Base-by-base conservation (phyloP, 345 rosid genomes). In the Linum usitatissimum region DNA sequence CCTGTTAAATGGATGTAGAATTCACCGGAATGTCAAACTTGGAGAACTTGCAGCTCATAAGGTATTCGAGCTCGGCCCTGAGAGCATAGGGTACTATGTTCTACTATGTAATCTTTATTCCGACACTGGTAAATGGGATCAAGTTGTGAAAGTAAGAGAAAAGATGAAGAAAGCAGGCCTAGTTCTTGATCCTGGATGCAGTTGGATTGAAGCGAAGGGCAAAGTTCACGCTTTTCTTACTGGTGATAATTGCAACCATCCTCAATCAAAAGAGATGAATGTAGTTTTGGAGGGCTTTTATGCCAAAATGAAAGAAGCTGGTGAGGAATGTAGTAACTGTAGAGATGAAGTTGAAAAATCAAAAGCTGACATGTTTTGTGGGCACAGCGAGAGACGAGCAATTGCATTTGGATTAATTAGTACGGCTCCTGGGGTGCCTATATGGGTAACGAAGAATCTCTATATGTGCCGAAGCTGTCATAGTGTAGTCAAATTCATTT, bases 151-250 rank as follows among this genome's bases (percentile, higher is more conserved):
- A 38, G 69, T 73, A 18, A 68, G 73, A 57, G 65, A 55, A 28
- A 73, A 49, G 36, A 73, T 73, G 76, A 73, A 64, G 57, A 66
- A 61, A 59, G 69, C 68, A 73, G 76, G 76, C 59, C 65, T 73
- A 57, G 68, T 68, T 61, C 66, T 64, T 56, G 72, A 73, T 65
- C 72, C 76, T 6, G 76, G 76, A 2, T 73, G 73, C 61, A 73
- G 76, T 61, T 73, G 76, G 72, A 69, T 73, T 19, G 72, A 73
- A 60, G 66, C 57, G 38, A 73, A 68, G 66, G 76, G 76, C 45
- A 73, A 68, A 49, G 66, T 68, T 68, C 72, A 73, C 40, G 76
- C 76, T 68, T 64, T 73, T 49, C 72, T 73, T 34, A 73, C 69
- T 49, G 60, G 56, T 4, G 73, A 73, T n/a, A 64, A 53, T 64